phyloP scores from a whole-genome alignment of 768 basidiomycete species.

The Leccinum broughii region DNA sequence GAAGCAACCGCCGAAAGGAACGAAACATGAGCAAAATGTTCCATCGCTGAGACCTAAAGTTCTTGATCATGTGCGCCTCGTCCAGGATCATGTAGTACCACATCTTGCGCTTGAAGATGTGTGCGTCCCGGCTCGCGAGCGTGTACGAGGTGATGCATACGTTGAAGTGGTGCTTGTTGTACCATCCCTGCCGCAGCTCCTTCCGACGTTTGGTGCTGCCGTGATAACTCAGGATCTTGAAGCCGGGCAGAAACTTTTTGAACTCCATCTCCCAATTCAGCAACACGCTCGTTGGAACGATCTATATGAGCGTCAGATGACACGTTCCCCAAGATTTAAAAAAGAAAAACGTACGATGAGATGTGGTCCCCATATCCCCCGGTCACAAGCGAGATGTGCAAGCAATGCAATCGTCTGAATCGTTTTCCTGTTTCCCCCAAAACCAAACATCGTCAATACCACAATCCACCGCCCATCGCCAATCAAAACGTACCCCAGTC shows the following conservation, averaged over 20 bases:
- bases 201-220: slow-evolving; percentile 87
- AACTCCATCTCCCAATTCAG: slow-evolving; percentile 98
- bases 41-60: slow-evolving; percentile 93
- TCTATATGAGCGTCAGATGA: slow-evolving; percentile 37
- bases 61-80: slow-evolving; percentile 98
- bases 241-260: slow-evolving; percentile 91
- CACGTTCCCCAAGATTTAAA: not conserved
- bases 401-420: slow-evolving; percentile 95
- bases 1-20: slow-evolving; percentile 79
- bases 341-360: slow-evolving; percentile 57
- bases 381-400: slow-evolving; percentile 88
- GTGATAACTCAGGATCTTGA: slow-evolving; percentile 86
- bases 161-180: slow-evolving; percentile 85
- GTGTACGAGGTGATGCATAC: slow-evolving; percentile 95
- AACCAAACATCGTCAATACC: not conserved
- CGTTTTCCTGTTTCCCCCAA: slow-evolving; percentile 63
- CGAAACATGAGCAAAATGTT: slow-evolving; percentile 87
- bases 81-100: slow-evolving; percentile 98
- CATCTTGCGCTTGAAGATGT: slow-evolving; percentile 87
- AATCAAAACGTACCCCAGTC: slow-evolving; percentile 67
- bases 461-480: not conserved
- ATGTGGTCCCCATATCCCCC: slow-evolving; percentile 92
- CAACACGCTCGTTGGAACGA: slow-evolving; percentile 91
- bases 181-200: slow-evolving; percentile 89
- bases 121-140: slow-evolving; percentile 86